These are phyloP conservation scores for Sporisorium iseilematis-ciliati DNA, from an alignment of 1,284 basidiomycete genomes.

Conservation along the genomic window DNA sequence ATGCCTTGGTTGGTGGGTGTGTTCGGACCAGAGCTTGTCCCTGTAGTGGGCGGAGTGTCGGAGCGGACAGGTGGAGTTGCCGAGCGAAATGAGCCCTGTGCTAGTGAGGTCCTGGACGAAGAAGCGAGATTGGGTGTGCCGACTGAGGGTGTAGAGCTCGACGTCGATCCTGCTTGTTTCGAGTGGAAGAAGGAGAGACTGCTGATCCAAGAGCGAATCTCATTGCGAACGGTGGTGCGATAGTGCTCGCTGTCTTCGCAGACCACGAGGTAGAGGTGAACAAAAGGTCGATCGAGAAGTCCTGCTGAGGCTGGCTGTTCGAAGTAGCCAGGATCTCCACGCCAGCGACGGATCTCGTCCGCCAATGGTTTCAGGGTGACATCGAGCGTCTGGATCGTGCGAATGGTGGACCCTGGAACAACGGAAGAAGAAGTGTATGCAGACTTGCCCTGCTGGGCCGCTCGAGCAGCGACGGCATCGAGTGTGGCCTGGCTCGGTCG, in stretches of 20 bases:
- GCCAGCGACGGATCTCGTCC: conserved; percentile 48
- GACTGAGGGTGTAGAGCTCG: conserved; percentile 2
- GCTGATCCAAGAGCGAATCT: conserved; percentile 65
- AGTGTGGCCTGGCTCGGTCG: conserved; percentile 53
- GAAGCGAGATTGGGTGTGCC: conserved; percentile 27
- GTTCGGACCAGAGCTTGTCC: conserved; percentile 24
- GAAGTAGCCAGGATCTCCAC: conserved; percentile 55
- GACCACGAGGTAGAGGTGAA: conserved; percentile 65
- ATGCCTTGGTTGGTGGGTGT: conserved; percentile 40
- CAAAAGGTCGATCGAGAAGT: conserved; percentile 59
- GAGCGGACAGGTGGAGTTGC: conserved; percentile 35
- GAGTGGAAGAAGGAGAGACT: conserved; percentile 54
- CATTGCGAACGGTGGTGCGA: conserved; percentile 64
- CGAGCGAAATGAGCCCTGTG: conserved; percentile 34
- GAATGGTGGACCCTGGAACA: conserved; percentile 43
- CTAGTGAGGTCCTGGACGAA: conserved; percentile 33
- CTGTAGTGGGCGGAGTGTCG: conserved; percentile 28
- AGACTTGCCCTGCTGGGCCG: conserved; percentile 41
- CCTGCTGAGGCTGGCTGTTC: conserved; percentile 40
- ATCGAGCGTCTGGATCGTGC: conserved; percentile 59
- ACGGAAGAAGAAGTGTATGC: conserved; percentile 30
- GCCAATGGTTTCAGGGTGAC: conserved; percentile 52
- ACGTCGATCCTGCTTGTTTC: conserved; percentile 17
- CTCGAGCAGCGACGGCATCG: conserved; percentile 40
- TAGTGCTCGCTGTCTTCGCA: conserved; percentile 67